phyloP scores from a whole-genome alignment of 345 rosid species.

The Aquilaria yunnanensis region DNA sequence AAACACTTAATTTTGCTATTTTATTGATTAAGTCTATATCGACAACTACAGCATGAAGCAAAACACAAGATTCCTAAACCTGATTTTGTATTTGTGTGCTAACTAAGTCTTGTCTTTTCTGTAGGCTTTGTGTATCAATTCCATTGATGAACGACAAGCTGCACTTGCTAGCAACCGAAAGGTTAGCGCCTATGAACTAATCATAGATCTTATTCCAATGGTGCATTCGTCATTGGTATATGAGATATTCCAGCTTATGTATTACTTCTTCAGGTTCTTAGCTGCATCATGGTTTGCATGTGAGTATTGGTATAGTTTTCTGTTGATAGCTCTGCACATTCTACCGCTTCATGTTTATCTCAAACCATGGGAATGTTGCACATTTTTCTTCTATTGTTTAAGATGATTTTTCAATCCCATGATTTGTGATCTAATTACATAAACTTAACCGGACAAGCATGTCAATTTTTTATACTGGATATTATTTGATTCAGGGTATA shows the following conservation, averaged over 20 bases:
- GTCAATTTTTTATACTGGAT: conserved; percentile 9
- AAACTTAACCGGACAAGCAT: no score
- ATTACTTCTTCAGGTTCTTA: background rate
- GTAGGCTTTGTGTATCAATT: conserved; percentile 81
- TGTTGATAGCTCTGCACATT: no score
- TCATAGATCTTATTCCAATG: background rate
- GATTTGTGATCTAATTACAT: background rate
- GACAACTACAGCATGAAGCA: conserved; percentile 5
- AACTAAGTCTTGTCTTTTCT: conserved; percentile 19
- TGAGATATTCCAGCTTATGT: no score
- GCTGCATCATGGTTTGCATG: background rate
- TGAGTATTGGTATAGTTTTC: background rate
- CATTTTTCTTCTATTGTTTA: background rate
- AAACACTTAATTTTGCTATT: conserved; percentile 10
- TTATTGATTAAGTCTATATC: conserved; percentile 17
- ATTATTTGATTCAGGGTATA: conserved; percentile 56
- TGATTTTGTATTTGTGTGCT: conserved; percentile 1
- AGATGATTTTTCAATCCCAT: background rate
- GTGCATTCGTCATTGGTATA: no score
- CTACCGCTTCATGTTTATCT: background rate
- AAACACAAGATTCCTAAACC: background rate
- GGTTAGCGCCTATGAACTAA: conserved; percentile 38
- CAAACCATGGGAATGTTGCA: background rate
- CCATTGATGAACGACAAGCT: conserved; percentile 55
- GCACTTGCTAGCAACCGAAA: conserved; percentile 86